A percentile compares a stretch with the other conserved stretches of the same genome.
Evolutionary conservation across 805 yeast genomes (phyloP).

Genomic region (Martiniozyma abietophila): DNA sequence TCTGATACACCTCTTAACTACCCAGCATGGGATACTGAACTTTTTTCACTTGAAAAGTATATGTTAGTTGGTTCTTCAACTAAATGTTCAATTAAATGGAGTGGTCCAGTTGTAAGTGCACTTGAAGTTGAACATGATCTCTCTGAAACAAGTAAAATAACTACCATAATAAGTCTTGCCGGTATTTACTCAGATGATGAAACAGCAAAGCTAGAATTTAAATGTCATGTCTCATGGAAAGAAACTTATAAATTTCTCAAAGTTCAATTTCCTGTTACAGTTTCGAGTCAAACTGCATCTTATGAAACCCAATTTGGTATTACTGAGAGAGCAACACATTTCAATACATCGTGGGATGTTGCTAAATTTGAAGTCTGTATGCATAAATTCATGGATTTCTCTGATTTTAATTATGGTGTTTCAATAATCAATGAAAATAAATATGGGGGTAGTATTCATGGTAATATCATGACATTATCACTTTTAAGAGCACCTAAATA

Average conservation of each 20-base stretch:
- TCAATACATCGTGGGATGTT: slow-evolving; percentile 90
- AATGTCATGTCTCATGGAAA: slow-evolving; percentile 71
- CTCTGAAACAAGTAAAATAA: slow-evolving; percentile 47
- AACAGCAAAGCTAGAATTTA: slow-evolving; percentile 39
- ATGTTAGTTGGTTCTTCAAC: slow-evolving; percentile 36
- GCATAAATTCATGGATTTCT: slow-evolving; percentile 88
- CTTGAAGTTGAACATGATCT: slow-evolving; percentile 54
- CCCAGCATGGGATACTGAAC: slow-evolving; percentile 98
- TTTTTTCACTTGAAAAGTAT: slow-evolving; percentile 71
- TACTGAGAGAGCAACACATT: slow-evolving; percentile 89
- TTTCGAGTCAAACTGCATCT: slow-evolving; percentile 65
- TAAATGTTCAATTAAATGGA: slow-evolving; percentile 31
- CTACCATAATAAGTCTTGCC: slow-evolving; percentile 60
- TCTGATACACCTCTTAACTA: slow-evolving; percentile 86
- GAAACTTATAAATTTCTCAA: slow-evolving; percentile 82
- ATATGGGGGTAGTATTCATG: slow-evolving; percentile 90
- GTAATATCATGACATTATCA: slow-evolving; percentile 83
- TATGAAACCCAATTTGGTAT: slow-evolving; percentile 94
- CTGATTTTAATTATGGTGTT: slow-evolving; percentile 83
- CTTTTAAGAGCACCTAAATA: slow-evolving; percentile 85
- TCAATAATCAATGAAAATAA: slow-evolving; percentile 75
- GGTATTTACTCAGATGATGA: slow-evolving; percentile 34
- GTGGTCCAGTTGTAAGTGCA: slow-evolving; percentile 53
- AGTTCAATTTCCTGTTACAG: slow-evolving; percentile 88
- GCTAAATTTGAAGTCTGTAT: slow-evolving; percentile 95